Conservation (phyloP, 1,284 basidiomycete genomes). For the Vanrija pseudolonga region DNA sequence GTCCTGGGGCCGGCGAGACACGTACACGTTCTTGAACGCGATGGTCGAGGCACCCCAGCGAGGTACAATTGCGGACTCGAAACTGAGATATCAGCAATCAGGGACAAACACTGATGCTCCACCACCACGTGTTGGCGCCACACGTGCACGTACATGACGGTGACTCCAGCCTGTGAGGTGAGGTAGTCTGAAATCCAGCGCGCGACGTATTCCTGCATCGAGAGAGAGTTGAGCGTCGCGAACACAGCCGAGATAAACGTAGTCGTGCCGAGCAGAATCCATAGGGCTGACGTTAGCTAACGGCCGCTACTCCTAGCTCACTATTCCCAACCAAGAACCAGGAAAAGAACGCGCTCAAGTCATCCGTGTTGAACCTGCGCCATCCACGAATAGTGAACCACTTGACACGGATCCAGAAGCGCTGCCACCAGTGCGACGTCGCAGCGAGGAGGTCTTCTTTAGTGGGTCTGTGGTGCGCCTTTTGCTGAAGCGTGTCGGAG, state of each 20-base stretch:
- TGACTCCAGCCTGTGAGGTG: constrained; percentile 87
- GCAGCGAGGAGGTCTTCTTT: constrained; percentile 83
- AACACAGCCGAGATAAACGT: constrained; percentile 95
- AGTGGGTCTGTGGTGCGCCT: constrained; percentile 69
- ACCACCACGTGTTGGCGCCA: too few species aligned
- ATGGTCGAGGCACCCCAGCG: constrained; percentile 95
- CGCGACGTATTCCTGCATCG: constrained; percentile 89
- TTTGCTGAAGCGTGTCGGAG: constrained; percentile 21
- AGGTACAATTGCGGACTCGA: constrained; percentile 96
- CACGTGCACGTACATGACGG: constrained; percentile 60
- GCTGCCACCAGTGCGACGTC: constrained; percentile 83
- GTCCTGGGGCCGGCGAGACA: constrained; percentile 68
- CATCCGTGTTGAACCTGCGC: constrained; percentile 91
- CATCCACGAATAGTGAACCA: constrained; percentile 98
- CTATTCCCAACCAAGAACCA: constrained; percentile 91
- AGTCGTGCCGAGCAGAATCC: constrained; percentile 93
- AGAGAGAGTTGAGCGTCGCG: constrained; percentile 80
- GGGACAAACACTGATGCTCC: not conserved
- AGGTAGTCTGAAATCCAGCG: constrained; percentile 87
- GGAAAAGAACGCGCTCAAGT: constrained; percentile 92
- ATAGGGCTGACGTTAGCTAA: constrained; percentile 47
- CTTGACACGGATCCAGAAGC: constrained; percentile 86
- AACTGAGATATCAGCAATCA: constrained; percentile 46
- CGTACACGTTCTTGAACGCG: constrained; percentile 93
- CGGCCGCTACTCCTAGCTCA: constrained; percentile 17